Percentiles rank a stretch among this genome's conserved stretches.
Conservation (phyloP, 1,139 yeast species). For the Arxiozyma telluris region DNA sequence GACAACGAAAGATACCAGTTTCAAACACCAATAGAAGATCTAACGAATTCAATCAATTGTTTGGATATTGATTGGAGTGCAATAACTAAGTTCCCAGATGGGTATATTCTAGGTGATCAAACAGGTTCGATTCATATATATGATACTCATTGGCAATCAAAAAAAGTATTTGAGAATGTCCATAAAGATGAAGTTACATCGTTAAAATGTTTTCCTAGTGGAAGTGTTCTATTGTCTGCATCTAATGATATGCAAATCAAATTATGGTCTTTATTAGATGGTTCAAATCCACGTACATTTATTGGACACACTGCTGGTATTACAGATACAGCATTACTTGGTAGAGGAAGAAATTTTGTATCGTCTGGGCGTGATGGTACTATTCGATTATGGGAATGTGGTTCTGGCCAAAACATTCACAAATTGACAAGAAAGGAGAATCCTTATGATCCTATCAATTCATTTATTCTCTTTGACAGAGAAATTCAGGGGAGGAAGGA, state of each 20-base stretch:
- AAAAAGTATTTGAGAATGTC: constrained; percentile 31
- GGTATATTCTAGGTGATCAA: constrained; percentile 34
- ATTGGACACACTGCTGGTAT: constrained; percentile 40
- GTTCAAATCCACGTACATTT: constrained; percentile 43
- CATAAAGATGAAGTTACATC: constrained; percentile 42
- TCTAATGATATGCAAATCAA: constrained; percentile 50
- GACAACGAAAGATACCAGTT: constrained; percentile 12
- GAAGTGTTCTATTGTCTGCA: constrained; percentile 45
- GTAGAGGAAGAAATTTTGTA: constrained; percentile 56
- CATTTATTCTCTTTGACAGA: constrained; percentile 12
- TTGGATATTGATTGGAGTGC: constrained; percentile 6
- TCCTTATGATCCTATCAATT: constrained; percentile 32
- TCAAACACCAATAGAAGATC: constrained; percentile 9
- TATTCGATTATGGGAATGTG: constrained; percentile 60
- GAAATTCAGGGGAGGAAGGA: neutral
- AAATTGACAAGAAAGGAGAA: constrained; percentile 34
- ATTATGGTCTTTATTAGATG: constrained; percentile 46
- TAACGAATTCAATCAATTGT: neutral
- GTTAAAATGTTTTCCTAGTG: constrained; percentile 48
- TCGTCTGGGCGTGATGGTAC: constrained; percentile 46
- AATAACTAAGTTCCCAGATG: neutral
- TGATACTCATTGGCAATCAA: constrained; percentile 12
- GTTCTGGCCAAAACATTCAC: constrained; percentile 40
- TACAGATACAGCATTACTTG: constrained; percentile 43
- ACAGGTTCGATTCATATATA: constrained; percentile 35